Evolutionary conservation across 192 early-diverging fungal genomes (phyloP).

Genomic region (Backusella parvicylindrica): DNA sequence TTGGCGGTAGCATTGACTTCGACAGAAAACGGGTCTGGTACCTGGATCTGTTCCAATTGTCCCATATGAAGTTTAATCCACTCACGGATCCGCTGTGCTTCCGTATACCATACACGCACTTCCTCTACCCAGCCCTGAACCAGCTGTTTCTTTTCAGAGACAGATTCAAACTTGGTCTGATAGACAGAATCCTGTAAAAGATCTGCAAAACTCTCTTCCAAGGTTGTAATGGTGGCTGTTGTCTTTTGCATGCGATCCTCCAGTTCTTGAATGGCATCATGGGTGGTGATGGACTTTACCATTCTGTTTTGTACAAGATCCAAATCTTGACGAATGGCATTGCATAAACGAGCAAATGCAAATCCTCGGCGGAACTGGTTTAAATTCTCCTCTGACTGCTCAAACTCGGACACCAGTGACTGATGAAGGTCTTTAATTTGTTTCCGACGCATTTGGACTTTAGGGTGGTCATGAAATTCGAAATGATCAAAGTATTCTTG

Average conservation of each 20-base stretch:
- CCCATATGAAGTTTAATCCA: slow-evolving; percentile 37
- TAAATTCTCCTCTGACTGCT: not conserved
- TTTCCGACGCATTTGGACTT: not conserved
- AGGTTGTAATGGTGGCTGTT: not conserved
- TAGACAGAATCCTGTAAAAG: not conserved
- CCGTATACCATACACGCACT: slow-evolving; percentile 34
- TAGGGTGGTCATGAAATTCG: not conserved
- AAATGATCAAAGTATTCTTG: not conserved
- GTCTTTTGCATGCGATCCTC: slow-evolving; percentile 18
- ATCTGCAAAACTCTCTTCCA: not conserved
- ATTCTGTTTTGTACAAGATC: slow-evolving; percentile 26
- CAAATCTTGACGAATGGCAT: slow-evolving; percentile 5
- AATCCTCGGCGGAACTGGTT: not conserved
- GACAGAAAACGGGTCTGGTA: slow-evolving; percentile 20
- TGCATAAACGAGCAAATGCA: not conserved
- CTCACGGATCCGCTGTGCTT: slow-evolving; percentile 34
- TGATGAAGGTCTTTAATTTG: not conserved
- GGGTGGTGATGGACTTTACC: slow-evolving; percentile 26
- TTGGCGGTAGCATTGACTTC: slow-evolving; percentile 13
- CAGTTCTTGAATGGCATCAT: slow-evolving; percentile 25
- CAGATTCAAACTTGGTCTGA: not conserved
- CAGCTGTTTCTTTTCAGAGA: slow-evolving; percentile 21
- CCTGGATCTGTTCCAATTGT: slow-evolving; percentile 20
- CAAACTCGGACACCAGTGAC: not conserved
- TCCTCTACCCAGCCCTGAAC: slow-evolving; percentile 31